Conservation (phyloP, 2,329 filamentous ascomycete genomes). For the Celoporthe dispersa region DNA sequence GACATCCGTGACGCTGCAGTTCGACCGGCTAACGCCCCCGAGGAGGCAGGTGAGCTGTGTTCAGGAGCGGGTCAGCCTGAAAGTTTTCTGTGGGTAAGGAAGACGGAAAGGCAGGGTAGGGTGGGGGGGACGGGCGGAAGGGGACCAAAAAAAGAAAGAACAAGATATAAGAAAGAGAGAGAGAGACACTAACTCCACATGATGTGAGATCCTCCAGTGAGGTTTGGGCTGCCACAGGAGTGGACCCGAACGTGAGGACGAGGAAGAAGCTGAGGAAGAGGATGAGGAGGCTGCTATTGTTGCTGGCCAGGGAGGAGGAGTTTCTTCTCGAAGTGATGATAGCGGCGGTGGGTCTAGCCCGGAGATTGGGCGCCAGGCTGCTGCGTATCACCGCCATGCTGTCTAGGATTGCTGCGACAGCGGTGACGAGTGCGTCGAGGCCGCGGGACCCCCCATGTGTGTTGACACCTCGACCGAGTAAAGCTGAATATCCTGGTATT, state of each 20-base stretch:
- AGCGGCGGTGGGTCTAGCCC: not conserved
- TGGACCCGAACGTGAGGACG: slow-evolving; percentile 14
- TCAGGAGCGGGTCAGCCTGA: slow-evolving; percentile 1
- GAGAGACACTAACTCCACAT: slow-evolving; percentile 22
- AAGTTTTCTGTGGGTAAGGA: not conserved
- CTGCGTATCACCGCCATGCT: not conserved
- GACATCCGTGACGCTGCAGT: slow-evolving; percentile 10
- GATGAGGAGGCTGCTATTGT: not conserved
- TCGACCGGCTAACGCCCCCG: slow-evolving; percentile 15
- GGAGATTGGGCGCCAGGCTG: not conserved
- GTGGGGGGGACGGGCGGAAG: not conserved
- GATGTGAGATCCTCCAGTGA: slow-evolving; percentile 10
- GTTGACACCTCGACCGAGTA: not conserved
- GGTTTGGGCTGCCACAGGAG: slow-evolving; percentile 16
- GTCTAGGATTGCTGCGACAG: not conserved
- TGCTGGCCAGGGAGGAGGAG: not conserved
- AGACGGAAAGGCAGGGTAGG: too few species aligned
- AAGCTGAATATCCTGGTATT: not conserved
- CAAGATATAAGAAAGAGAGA: not conserved
- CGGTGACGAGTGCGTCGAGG: not conserved
- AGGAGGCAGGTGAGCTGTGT: slow-evolving; percentile 24
- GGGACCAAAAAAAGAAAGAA: not conserved
- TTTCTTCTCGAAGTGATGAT: not conserved
- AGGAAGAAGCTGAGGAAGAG: slow-evolving; percentile 8
- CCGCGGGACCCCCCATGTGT: not conserved